Evolutionary conservation across 2,329 filamentous ascomycete species (phyloP).

Genomic region (Fonsecaea erecta): DNA sequence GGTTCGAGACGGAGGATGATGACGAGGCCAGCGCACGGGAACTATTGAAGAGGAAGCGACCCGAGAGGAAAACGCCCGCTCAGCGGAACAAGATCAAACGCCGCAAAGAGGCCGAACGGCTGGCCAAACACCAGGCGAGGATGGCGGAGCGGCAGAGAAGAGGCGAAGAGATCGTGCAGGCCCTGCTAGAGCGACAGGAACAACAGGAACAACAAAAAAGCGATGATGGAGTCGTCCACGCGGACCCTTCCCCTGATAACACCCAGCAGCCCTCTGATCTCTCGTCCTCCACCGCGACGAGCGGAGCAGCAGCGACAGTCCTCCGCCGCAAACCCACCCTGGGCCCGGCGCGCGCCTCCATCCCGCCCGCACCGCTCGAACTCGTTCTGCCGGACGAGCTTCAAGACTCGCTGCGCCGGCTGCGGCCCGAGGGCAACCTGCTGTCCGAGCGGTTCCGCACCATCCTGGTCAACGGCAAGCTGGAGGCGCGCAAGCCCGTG

Average conservation of each 20-base stretch:
- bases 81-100: slow-evolving; percentile 88
- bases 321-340: slow-evolving; percentile 31
- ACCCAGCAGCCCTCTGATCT: not conserved
- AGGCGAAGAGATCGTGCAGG: slow-evolving; percentile 61
- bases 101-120: slow-evolving; percentile 82
- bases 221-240: slow-evolving; percentile 51
- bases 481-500: slow-evolving; percentile 80
- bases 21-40: slow-evolving; percentile 70
- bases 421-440: slow-evolving; percentile 95
- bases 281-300: not conserved
- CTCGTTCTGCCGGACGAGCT: slow-evolving; percentile 81
- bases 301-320: slow-evolving; percentile 11
- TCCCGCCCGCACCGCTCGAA: slow-evolving; percentile 80
- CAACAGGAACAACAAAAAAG: no score
- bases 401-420: slow-evolving; percentile 75
- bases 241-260: slow-evolving; percentile 17
- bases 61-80: slow-evolving; percentile 80
- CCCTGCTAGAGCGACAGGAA: slow-evolving; percentile 53
- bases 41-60: slow-evolving; percentile 73
- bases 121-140: slow-evolving; percentile 74
- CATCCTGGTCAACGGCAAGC: slow-evolving; percentile 82
- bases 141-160: slow-evolving; percentile 76
- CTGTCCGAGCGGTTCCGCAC: slow-evolving; percentile 90
- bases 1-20: slow-evolving; percentile 78
- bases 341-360: slow-evolving; percentile 18